Base-by-base conservation (phyloP, 2,329 filamentous ascomycete species). In the Venturia aucupariae region DNA sequence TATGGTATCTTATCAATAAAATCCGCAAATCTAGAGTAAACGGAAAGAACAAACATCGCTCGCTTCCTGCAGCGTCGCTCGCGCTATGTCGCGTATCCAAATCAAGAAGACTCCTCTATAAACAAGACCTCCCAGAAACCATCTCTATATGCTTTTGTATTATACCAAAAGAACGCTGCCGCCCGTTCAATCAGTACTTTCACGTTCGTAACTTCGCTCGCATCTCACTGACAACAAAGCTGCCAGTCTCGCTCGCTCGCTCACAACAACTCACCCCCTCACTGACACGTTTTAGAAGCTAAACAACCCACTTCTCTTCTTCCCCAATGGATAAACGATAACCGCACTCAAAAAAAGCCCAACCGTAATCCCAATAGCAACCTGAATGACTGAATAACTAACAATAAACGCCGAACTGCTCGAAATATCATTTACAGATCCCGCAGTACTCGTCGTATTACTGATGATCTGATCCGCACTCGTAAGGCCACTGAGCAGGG, bases 391-490 rank as follows among this genome's bases (percentile, higher is more conserved):
- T 0, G 71, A 75, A 66, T 78, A 80, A 10, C 78, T 76, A 3
- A 81, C 79, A 30, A 75, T 79, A 24, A 81, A 76, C 7, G 78
- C 78, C 61, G 80, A 74, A 32, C 71, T 75, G 65, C 81, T 80
- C 42, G 79, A 64, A 11, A 65, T 68, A 3, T 66, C 65, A 8
- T 65, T 66, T 15, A 65, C 68, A 1, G 71, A 69, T 6, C 76
- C 69, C 11, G 71, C 71, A 22, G 62, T 74, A 0, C 77, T 81
- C 24, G 77, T 78, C 2, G 78, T 77, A 66, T 77, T 79, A 10
- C 73, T 71, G 6, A 76, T 79, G 67, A 85, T 82, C 68, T 84
- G 79, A 67, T 86, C 79, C 0, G 84, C 84, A 3, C 79, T 81
- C 11, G 79, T 79, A 55, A 87, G 77, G 17, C 84, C 84, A 0